These are phyloP conservation scores for Cicer bijugum DNA, from an alignment of 306 rosid genomes.

Conservation along the genomic window DNA sequence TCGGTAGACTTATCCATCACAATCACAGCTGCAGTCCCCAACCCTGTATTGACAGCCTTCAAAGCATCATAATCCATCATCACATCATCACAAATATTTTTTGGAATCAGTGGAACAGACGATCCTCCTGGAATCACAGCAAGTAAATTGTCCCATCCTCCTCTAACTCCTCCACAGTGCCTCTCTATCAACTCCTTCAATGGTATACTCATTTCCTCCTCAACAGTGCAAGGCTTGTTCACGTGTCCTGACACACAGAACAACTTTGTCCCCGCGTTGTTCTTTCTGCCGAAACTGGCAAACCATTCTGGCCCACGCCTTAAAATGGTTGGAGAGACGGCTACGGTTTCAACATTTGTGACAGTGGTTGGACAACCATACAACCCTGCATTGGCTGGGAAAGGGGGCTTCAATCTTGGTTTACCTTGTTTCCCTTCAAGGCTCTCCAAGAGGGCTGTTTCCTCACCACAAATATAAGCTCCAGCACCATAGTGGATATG, in stretches of 20 bases:
- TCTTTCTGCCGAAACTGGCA: constrained; percentile 97
- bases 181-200: constrained; percentile 94
- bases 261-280: constrained; percentile 92
- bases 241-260: constrained; percentile 94
- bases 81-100: constrained; percentile 87
- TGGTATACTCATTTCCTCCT: constrained; percentile 98
- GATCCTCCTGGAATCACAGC: constrained; percentile 98
- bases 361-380: constrained; percentile 98
- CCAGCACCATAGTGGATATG: constrained; percentile 98
- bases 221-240: constrained; percentile 97
- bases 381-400: constrained; percentile 98
- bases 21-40: constrained; percentile 98
- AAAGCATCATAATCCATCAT: constrained; percentile 97
- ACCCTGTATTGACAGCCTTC: constrained; percentile 82
- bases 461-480: constrained; percentile 99
- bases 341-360: constrained; percentile 97
- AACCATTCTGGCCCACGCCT: constrained; percentile 99
- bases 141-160: constrained; percentile 98
- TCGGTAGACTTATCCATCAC: constrained; percentile 99
- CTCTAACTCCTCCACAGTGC: constrained; percentile 99
- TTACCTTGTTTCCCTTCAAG: constrained; percentile 99
- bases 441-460: constrained; percentile 96
- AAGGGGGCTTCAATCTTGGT: constrained; percentile 99
- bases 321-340: constrained; percentile 96
- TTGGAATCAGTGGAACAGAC: constrained; percentile 93